Evolutionary conservation across 495 filamentous ascomycete species (phyloP).

Genomic region (Lasiosphaeris hirsuta): DNA sequence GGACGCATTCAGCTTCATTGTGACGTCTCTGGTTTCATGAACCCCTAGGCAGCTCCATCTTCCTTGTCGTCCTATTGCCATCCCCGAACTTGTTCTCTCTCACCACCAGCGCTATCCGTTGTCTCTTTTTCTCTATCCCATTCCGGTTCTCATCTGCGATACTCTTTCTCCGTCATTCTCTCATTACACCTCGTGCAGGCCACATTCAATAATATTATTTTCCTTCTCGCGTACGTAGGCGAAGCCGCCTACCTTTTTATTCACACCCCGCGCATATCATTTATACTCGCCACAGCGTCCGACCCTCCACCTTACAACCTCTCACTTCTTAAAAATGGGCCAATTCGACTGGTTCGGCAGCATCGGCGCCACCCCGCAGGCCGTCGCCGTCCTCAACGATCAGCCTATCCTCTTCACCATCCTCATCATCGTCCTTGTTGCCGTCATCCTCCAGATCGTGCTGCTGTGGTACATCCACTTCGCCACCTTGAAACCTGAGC

Average conservation of each 20-base stretch:
- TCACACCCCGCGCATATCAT: constrained; percentile 1
- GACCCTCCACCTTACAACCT: neutral
- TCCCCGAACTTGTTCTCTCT: constrained; percentile 1
- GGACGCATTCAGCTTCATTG: constrained; percentile 11
- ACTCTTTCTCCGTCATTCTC: neutral
- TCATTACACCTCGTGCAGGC: neutral
- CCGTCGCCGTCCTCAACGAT: constrained; percentile 51
- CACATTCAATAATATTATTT: neutral
- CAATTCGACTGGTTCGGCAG: constrained; percentile 48
- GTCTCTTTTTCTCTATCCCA: too few relatives aligned
- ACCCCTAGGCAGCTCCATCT: too few relatives aligned
- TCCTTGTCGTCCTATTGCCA: neutral
- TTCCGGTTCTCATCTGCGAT: too few relatives aligned
- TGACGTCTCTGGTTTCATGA: constrained; percentile 29
- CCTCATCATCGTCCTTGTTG: constrained; percentile 45
- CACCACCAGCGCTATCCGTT: too few relatives aligned
- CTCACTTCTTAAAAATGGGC: constrained; percentile 27
- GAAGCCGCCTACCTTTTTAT: constrained; percentile 1
- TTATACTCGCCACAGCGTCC: neutral
- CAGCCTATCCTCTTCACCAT: constrained; percentile 51
- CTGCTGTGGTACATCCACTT: constrained; percentile 51
- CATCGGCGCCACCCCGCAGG: constrained; percentile 47
- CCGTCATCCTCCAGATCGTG: constrained; percentile 37
- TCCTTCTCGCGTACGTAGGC: neutral
- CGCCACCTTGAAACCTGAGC: constrained; percentile 50